Percentiles rank a stretch among this genome's conserved stretches.
Evolutionary conservation across 192 early-diverging fungal species (phyloP).

Genomic region (Coemansia sp.): DNA sequence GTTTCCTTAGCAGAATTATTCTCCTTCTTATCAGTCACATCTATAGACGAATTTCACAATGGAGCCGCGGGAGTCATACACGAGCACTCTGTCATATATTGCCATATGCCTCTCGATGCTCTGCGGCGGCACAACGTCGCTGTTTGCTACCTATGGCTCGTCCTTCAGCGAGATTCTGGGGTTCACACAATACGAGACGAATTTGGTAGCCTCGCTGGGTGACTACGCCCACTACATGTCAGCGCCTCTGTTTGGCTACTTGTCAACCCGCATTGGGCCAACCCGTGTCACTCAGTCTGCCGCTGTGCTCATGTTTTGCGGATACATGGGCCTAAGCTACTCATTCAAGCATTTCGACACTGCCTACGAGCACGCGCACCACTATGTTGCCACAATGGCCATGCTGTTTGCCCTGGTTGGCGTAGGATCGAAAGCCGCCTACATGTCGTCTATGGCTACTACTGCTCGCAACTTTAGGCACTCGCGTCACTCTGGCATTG

Average conservation of each 20-base stretch:
- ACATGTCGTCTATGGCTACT: constrained; percentile 62
- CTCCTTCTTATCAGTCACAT: not conserved
- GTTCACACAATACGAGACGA: constrained; percentile 62
- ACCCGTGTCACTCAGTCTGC: constrained; percentile 31
- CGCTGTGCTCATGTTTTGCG: constrained; percentile 35
- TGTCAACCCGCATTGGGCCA: constrained; percentile 50
- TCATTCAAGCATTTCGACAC: constrained; percentile 20
- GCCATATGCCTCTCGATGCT: constrained; percentile 50
- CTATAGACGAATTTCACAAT: constrained; percentile 8
- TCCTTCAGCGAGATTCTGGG: constrained; percentile 53
- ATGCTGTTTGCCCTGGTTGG: constrained; percentile 58
- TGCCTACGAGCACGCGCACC: constrained; percentile 7
- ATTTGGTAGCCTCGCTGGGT: constrained; percentile 60
- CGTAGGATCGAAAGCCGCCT: constrained; percentile 60
- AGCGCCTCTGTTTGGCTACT: constrained; percentile 58
- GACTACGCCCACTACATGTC: constrained; percentile 68
- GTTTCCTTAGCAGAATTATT: not conserved
- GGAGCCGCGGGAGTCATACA: constrained; percentile 39
- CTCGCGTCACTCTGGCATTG: constrained; percentile 54
- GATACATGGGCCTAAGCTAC: constrained; percentile 43
- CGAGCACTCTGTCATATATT: constrained; percentile 46
- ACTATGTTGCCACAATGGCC: constrained; percentile 49
- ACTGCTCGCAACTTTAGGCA: constrained; percentile 60
- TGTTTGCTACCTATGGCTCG: constrained; percentile 64
- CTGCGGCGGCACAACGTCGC: constrained; percentile 64